Evolutionary conservation across 2,329 filamentous ascomycete species (phyloP), one percentile per base, ranked within the genome.

Genomic region (Myriosclerotinia duriaeana): DNA sequence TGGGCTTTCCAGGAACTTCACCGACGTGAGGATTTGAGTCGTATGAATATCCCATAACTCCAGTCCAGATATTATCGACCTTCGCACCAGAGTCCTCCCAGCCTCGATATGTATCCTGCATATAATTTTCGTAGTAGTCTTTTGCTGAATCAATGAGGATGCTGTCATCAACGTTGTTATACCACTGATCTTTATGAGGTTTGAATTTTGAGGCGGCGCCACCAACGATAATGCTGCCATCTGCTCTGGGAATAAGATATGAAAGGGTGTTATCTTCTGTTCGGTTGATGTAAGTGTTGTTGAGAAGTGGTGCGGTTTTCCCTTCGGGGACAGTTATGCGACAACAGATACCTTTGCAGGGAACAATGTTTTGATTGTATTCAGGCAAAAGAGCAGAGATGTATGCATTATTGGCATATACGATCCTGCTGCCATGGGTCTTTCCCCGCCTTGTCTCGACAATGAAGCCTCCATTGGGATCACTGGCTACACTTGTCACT

Each of bases 401-500:
- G 74, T 90, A 91, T 17, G 80, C 88, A 71, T 91, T 91, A 1
- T 86, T 90, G 20, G 88, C 87, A 53, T 89, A 80, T 38, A 91
- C 78, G 22, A 91, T 78, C 48, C 81, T 82, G 26, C 78, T 78
- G 0, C 88, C 80, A 9, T 71, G 75, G 62, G 89, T 82, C 0
- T 67, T 72, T 11, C 88, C 89, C 26, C 87, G 81, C 0, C 78
- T 73, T 2, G 87, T 89, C 14, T 78, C 73, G 1, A 87, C 76
- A 1, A 74, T 79, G 78, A 83, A 85, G n/a, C 70, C 69, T 12
- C 74, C 61, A 38, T 22, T 72, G 0, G 68, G 20, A 34, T 68
- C 67, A 1, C 66, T 48, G 11, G 68, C 71, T 9, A 73, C 44
- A 12, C 66, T 62, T 26, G 56, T 67, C 11, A 82, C 82, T 0